Conservation (phyloP, 495 filamentous ascomycete species). For the Annulohypoxylon maeteangense region DNA sequence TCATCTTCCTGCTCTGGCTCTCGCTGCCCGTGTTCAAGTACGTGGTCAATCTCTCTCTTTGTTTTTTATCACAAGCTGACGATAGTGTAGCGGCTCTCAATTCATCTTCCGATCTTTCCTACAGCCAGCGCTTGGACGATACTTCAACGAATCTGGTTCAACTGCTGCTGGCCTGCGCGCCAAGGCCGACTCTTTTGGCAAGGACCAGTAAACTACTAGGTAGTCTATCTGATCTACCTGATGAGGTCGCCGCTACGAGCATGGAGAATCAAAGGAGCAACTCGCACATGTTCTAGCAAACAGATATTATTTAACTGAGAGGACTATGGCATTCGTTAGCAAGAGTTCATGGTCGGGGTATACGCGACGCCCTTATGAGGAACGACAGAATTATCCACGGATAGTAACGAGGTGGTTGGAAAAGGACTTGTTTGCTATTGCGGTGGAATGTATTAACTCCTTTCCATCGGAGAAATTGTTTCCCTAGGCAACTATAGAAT, state of each 20-base stretch:
- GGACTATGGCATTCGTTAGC: conserved; percentile 17
- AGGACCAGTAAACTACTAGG: conserved; percentile 65
- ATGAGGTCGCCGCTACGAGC: conserved; percentile 18
- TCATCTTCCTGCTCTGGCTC: conserved; percentile 95
- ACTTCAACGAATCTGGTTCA: conserved; percentile 78
- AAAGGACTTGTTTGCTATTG: conserved; percentile 20
- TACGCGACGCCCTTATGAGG: conserved; percentile 3
- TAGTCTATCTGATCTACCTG: conserved; percentile 2
- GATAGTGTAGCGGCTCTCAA: conserved; percentile 81
- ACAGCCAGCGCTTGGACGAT: conserved; percentile 87
- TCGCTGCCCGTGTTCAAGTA: conserved; percentile 93
- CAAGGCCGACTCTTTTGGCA: conserved; percentile 81
- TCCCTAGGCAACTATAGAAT: conserved; percentile 38
- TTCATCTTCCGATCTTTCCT: conserved; percentile 96
- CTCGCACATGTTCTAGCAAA: conserved; percentile 33
- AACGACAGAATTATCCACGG: conserved; percentile 11
- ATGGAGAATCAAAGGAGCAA: conserved; percentile 22
- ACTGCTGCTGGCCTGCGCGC: conserved; percentile 90
- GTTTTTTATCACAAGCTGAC: conserved; percentile 26
- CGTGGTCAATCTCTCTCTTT: conserved; percentile 46
- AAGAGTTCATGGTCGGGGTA: background rate
- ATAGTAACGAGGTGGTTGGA: conserved; percentile 20
- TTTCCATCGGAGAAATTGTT: conserved; percentile 25
- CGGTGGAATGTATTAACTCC: conserved; percentile 8
- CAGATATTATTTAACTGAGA: conserved; percentile 18